Evolutionary conservation across 2,329 filamentous ascomycete genomes (phyloP).

Genomic region (Parastagonospora avenae): DNA sequence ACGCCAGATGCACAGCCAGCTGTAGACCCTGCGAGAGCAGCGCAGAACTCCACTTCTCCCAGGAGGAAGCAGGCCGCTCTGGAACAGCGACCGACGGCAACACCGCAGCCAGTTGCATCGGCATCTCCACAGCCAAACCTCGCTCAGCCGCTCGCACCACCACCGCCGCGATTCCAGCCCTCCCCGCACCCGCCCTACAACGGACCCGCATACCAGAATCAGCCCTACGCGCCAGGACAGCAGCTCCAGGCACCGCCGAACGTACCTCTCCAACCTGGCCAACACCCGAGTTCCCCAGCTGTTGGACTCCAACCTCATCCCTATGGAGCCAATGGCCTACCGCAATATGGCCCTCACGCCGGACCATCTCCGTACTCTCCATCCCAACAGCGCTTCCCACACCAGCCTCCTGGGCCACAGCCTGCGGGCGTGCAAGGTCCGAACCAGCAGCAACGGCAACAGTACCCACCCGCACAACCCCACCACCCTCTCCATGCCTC

Average conservation of each 20-base stretch:
- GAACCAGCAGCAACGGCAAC: slow-evolving; percentile 39
- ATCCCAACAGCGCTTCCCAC: slow-evolving; percentile 32
- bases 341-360: slow-evolving; percentile 31
- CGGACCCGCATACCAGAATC: slow-evolving; percentile 39
- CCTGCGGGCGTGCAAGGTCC: slow-evolving; percentile 39
- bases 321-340: slow-evolving; percentile 28
- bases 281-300: slow-evolving; percentile 40
- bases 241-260: slow-evolving; percentile 15
- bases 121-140: slow-evolving; percentile 13
- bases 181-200: slow-evolving; percentile 36
- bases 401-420: slow-evolving; percentile 32
- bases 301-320: slow-evolving; percentile 36
- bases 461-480: slow-evolving; percentile 39
- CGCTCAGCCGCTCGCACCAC: slow-evolving; percentile 24
- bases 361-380: slow-evolving; percentile 37
- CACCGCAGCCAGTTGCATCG: slow-evolving; percentile 21
- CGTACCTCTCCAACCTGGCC: slow-evolving; percentile 30
- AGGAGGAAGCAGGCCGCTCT: slow-evolving; percentile 26
- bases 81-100: slow-evolving; percentile 20
- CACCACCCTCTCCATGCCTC: slow-evolving; percentile 39
- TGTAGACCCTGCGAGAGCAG: slow-evolving; percentile 7
- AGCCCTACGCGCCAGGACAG: slow-evolving; percentile 45
- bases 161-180: slow-evolving; percentile 24
- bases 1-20: slow-evolving; percentile 13
- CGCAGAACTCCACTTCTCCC: slow-evolving; percentile 32